These are phyloP conservation scores for Fusarium musae DNA, from an alignment of 2,329 filamentous ascomycete genomes.

Conservation along the genomic window DNA sequence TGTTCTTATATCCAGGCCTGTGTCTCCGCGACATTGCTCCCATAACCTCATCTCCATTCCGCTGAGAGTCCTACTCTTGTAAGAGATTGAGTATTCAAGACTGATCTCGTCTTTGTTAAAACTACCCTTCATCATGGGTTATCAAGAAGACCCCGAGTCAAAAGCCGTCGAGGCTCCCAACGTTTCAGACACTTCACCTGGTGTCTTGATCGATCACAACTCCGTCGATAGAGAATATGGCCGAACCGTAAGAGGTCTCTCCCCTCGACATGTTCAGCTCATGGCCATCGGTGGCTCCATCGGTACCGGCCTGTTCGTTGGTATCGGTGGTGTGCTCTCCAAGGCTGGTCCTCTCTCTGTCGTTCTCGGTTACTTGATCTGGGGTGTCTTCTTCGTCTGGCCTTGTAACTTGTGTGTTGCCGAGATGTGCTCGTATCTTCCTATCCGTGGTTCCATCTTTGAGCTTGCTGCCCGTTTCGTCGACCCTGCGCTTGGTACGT, in stretches of 20 bases:
- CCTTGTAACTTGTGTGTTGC: slow-evolving; percentile 60
- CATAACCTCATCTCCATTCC: slow-evolving; percentile 9
- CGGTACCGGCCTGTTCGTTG: slow-evolving; percentile 58
- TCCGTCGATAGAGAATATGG: slow-evolving; percentile 45
- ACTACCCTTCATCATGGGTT: slow-evolving; percentile 38
- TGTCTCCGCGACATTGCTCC: slow-evolving; percentile 34
- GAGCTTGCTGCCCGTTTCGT: slow-evolving; percentile 65
- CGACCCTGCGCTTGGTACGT: slow-evolving; percentile 62
- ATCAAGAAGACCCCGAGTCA: slow-evolving; percentile 39
- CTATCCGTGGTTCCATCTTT: slow-evolving; percentile 64
- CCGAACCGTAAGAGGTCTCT: slow-evolving; percentile 49
- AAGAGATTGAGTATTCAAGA: neutral
- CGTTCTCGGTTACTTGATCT: slow-evolving; percentile 57
- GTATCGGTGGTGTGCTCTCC: slow-evolving; percentile 56
- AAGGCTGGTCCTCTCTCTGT: slow-evolving; percentile 57
- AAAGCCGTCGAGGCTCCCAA: slow-evolving; percentile 42
- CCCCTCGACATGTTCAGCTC: slow-evolving; percentile 58
- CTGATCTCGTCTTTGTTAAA: neutral
- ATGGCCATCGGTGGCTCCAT: slow-evolving; percentile 62
- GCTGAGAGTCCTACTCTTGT: neutral
- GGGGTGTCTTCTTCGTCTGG: slow-evolving; percentile 58
- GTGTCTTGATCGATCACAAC: slow-evolving; percentile 42
- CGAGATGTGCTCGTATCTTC: slow-evolving; percentile 68
- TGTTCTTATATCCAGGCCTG: slow-evolving; percentile 31
- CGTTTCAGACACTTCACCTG: slow-evolving; percentile 42